Conservation (phyloP, 2,329 filamentous ascomycete species). For the Mycocentrospora acerina region DNA sequence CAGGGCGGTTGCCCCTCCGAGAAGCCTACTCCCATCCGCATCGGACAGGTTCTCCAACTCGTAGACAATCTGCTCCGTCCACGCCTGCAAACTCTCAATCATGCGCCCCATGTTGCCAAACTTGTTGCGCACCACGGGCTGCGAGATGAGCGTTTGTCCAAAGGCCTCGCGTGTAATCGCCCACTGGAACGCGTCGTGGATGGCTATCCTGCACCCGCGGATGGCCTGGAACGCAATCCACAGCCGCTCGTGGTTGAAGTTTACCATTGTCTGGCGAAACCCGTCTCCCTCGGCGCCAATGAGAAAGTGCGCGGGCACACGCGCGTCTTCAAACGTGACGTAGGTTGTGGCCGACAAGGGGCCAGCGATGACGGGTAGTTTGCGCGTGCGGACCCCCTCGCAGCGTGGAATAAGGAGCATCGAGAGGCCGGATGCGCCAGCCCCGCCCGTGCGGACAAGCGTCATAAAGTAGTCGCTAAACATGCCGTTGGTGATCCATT, state of each 20-base stretch:
- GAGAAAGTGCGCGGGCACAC: conserved; percentile 30
- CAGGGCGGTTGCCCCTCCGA: conserved; percentile 28
- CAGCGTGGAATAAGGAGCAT: conserved; percentile 35
- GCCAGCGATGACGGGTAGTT: conserved; percentile 25
- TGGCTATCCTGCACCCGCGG: conserved; percentile 26
- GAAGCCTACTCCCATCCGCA: conserved; percentile 18
- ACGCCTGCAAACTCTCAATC: conserved; percentile 30
- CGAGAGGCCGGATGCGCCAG: conserved; percentile 31
- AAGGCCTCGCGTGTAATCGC: conserved; percentile 35
- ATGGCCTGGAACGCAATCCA: conserved; percentile 36
- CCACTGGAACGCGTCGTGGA: conserved; percentile 33
- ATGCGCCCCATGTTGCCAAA: conserved; percentile 33
- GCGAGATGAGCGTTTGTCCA: conserved; percentile 34
- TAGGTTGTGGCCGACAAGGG: conserved; percentile 28
- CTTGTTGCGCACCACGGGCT: conserved; percentile 36
- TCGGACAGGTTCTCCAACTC: conserved; percentile 23
- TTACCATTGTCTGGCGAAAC: conserved; percentile 36
- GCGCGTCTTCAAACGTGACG: conserved; percentile 37
- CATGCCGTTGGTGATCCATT: conserved; percentile 42
- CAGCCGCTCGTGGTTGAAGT: conserved; percentile 39
- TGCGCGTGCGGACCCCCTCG: conserved; percentile 23
- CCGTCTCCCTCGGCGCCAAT: conserved; percentile 32
- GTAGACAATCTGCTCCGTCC: conserved; percentile 33
- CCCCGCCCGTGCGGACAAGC: conserved; percentile 30
- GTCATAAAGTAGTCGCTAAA: conserved; percentile 40